Conservation (phyloP, 1,284 basidiomycete species). For the Marasmius oreades region DNA sequence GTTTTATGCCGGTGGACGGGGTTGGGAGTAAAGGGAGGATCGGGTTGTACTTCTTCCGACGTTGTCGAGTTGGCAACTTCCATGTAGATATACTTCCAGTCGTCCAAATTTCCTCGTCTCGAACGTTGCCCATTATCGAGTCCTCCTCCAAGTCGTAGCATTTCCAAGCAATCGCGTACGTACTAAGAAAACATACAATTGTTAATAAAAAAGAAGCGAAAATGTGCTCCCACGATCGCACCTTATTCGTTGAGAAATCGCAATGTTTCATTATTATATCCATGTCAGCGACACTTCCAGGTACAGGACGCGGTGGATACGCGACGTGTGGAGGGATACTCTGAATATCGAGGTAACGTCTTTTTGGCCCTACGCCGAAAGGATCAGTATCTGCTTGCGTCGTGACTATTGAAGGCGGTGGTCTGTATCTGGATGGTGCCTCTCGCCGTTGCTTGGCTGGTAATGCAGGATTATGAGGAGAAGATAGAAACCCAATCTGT, state of each 20-base stretch:
- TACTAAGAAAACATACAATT: conserved; percentile 10
- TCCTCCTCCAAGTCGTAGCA: conserved; percentile 67
- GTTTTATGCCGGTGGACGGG: conserved; percentile 33
- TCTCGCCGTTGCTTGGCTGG: conserved; percentile 30
- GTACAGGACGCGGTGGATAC: conserved; percentile 64
- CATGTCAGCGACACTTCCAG: conserved; percentile 67
- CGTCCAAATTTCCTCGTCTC: conserved; percentile 53
- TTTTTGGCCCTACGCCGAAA: conserved; percentile 52
- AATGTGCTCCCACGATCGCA: conserved; percentile 25
- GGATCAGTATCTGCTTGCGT: conserved; percentile 35
- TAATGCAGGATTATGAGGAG: conserved; percentile 54
- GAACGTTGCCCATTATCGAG: conserved; percentile 64
- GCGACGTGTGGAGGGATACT: conserved; percentile 43
- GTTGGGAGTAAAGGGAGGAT: conserved; percentile 14
- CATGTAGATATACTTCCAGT: conserved; percentile 67
- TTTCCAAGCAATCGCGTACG: conserved; percentile 60
- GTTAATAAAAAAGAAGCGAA: neutral
- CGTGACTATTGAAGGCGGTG: conserved; percentile 22
- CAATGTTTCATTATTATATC: conserved; percentile 72
- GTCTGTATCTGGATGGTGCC: conserved; percentile 35
- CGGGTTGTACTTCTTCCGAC: conserved; percentile 12
- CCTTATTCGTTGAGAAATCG: conserved; percentile 64
- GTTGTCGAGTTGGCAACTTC: conserved; percentile 39
- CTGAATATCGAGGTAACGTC: conserved; percentile 59
- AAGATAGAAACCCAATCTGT: conserved; percentile 44